A percentile compares a stretch with the other conserved stretches of the same genome.
These are phyloP conservation scores for Colletotrichum sp. DNA, from an alignment of 2,329 filamentous ascomycete genomes.

Conservation along the genomic window DNA sequence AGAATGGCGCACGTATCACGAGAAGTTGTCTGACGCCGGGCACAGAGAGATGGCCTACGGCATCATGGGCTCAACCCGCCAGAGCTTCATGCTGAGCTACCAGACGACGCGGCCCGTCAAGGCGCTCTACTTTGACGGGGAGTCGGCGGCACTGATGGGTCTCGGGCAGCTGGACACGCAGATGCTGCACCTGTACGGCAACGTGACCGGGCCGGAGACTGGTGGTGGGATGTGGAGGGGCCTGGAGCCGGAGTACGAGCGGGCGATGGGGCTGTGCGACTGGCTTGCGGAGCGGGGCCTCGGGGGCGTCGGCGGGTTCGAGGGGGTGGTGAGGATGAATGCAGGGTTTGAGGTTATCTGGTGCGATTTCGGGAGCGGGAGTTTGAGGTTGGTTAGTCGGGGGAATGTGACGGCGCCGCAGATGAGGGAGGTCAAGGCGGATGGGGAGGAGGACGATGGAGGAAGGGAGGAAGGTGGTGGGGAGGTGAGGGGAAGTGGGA, in stretches of 20 bases:
- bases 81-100: slow-evolving; percentile 53
- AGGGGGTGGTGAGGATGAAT: slow-evolving; percentile 57
- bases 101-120: slow-evolving; percentile 46
- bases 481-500: neutral
- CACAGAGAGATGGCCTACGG: slow-evolving; percentile 55
- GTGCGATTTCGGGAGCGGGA: slow-evolving; percentile 52
- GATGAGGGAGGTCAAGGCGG: slow-evolving; percentile 23
- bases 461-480: neutral
- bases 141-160: slow-evolving; percentile 51
- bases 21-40: no score
- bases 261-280: slow-evolving; percentile 50
- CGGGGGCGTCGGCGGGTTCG: slow-evolving; percentile 50
- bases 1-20: no score
- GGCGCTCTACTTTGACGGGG: slow-evolving; percentile 56
- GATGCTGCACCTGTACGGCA: slow-evolving; percentile 55
- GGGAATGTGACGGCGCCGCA: slow-evolving; percentile 52
- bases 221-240: slow-evolving; percentile 32
- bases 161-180: slow-evolving; percentile 51
- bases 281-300: slow-evolving; percentile 45
- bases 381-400: slow-evolving; percentile 42
- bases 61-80: slow-evolving; percentile 49
- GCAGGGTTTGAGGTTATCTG: slow-evolving; percentile 58
- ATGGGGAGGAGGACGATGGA: neutral
- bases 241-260: slow-evolving; percentile 49
- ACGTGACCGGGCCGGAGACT: slow-evolving; percentile 38